Conservation (phyloP, 495 filamentous ascomycete species). For the Letharia lupina region DNA sequence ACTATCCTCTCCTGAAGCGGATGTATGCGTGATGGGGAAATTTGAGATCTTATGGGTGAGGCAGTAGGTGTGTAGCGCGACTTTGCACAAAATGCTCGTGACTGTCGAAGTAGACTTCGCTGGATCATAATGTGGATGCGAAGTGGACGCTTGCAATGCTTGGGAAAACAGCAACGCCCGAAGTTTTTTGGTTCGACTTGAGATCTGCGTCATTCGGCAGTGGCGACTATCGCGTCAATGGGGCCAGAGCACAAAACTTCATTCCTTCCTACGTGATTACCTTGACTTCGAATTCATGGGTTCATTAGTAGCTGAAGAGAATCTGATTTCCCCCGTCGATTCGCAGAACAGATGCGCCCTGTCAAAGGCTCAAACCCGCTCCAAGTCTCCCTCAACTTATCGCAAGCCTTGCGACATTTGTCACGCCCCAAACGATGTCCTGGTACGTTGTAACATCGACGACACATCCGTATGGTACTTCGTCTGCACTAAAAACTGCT, state of each 20-base stretch:
- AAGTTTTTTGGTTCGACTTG: slow-evolving; percentile 4
- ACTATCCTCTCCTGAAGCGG: slow-evolving; percentile 9
- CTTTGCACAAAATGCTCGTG: neutral
- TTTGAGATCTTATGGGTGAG: slow-evolving; percentile 9
- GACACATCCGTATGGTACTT: slow-evolving; percentile 21
- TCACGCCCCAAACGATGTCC: slow-evolving; percentile 16
- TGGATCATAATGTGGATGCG: slow-evolving; percentile 22
- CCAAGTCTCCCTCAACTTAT: slow-evolving; percentile 22
- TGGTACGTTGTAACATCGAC: slow-evolving; percentile 24
- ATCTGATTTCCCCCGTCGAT: no score
- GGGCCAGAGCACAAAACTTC: neutral
- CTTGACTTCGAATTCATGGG: neutral
- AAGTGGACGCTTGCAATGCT: neutral
- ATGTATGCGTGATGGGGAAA: slow-evolving; percentile 15
- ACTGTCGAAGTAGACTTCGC: slow-evolving; percentile 19
- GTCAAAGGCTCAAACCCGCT: slow-evolving; percentile 12
- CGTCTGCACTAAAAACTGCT: slow-evolving; percentile 24
- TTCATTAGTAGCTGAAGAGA: neutral
- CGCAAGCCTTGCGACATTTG: slow-evolving; percentile 24
- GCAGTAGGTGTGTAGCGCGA: neutral
- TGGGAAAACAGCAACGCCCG: neutral
- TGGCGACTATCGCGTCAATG: slow-evolving; percentile 1
- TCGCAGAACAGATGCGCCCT: no score
- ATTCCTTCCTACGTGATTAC: neutral
- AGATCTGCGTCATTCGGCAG: slow-evolving; percentile 20